Percentiles rank a stretch among this genome's conserved stretches.
These are phyloP conservation scores for Auricularia cornea DNA, from an alignment of 768 basidiomycete genomes.

Conservation along the genomic window DNA sequence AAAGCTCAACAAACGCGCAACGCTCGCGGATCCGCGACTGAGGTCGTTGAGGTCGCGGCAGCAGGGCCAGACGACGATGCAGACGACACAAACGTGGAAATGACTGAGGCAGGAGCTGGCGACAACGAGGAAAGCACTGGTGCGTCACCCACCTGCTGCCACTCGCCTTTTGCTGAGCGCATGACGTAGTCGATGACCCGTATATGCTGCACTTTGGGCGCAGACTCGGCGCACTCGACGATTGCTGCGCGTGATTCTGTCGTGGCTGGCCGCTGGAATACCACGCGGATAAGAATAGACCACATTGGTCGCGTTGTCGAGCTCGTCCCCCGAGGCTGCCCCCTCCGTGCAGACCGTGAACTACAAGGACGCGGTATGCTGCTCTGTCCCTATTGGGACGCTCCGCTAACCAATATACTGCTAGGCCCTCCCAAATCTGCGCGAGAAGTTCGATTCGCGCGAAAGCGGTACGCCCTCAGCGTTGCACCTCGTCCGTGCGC, in stretches of 20 bases:
- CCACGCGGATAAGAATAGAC: constrained; percentile 39
- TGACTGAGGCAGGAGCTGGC: constrained; percentile 5
- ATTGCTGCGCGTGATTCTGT: constrained; percentile 42
- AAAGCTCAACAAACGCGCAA: constrained; percentile 65
- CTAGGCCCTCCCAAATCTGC: constrained; percentile 43
- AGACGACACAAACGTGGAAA: constrained; percentile 11
- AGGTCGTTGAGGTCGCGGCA: constrained; percentile 8
- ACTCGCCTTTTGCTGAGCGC: neutral
- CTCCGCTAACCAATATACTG: constrained; percentile 4
- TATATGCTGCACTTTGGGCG: constrained; percentile 76
- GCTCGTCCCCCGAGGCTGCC: constrained; percentile 37
- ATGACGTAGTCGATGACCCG: constrained; percentile 26
- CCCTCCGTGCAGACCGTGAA: constrained; percentile 19
- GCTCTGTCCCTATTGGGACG: constrained; percentile 14
- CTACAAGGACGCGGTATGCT: constrained; percentile 17
- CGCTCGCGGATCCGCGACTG: constrained; percentile 19
- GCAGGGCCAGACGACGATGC: constrained; percentile 1
- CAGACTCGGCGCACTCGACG: constrained; percentile 42
- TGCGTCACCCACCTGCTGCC: constrained; percentile 6
- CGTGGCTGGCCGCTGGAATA: constrained; percentile 51
- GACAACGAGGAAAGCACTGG: constrained; percentile 11
- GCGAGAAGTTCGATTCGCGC: constrained; percentile 38
- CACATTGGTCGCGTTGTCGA: constrained; percentile 51
- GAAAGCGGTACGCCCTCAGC: constrained; percentile 23
- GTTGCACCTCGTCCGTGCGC: constrained; percentile 40